Base-by-base conservation (phyloP, 129 eudicot genomes). In the Flaveria linearis region DNA sequence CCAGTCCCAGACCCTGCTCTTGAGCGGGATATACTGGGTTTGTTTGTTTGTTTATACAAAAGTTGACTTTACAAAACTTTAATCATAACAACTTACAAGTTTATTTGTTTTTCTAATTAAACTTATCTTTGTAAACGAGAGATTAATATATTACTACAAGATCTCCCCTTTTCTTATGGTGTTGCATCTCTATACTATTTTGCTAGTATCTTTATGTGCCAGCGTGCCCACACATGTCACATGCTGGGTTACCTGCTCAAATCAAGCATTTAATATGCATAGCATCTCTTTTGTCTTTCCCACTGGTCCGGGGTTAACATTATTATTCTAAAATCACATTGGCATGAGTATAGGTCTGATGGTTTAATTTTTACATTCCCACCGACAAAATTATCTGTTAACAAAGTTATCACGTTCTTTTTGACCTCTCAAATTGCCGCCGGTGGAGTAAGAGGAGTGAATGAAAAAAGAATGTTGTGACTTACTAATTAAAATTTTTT, bases 141-240 rank as follows among this genome's bases (percentile, higher is more conserved):
- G 66, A 80, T 73, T 53, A 74, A 33, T 80, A 67, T 74, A 62
- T 74, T 33, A 74, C 71, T 74, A 73, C 22, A 67, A 74, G 70
- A 67, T 15, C 83, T 65, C 73, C 84, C 87, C 84, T 79, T 84
- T 79, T 87, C 76, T 61, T 55, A 60, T 46, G 70, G 47, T 53
- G 65, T 76, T 82, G 78, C 71, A 52, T 68, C 45, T 58, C 50
- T 76, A 68, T 84, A 81, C 82, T 80, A 80, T 81, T 83, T 51
- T 58, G 68, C 53, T 72, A 66, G 60, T 72, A 76, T 80, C 72
- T 9, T 9, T 45, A 9, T 45, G 50, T 74, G 87, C 79, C 89
- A 73, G 79, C 83, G 78, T 62, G 84, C 60, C 84, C 90, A 87
- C 90, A 87, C 92, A 74, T 85, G 90, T 75, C 88, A 84, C 92